Percentiles rank a stretch among this genome's conserved stretches.
phyloP scores from a whole-genome alignment of 1,284 basidiomycete species.

The Ustilago vetiveriae region DNA sequence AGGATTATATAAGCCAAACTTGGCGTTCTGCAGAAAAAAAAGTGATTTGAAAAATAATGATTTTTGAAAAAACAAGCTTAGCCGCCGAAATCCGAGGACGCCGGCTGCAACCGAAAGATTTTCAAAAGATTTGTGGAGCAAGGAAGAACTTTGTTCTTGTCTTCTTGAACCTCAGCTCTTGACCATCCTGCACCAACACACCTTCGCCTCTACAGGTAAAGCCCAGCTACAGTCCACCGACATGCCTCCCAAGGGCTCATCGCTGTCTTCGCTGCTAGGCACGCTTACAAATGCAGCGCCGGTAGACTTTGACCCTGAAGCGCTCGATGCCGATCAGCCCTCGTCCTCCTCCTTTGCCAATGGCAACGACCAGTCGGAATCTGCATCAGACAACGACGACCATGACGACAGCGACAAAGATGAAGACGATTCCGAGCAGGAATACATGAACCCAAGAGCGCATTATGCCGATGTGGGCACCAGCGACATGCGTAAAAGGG shows the following conservation, averaged over 20 bases:
- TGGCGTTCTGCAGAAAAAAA: neutral
- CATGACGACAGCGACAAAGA: constrained; percentile 25
- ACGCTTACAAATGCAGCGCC: constrained; percentile 44
- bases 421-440: constrained; percentile 21
- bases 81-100: too few species aligned
- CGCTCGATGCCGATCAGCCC: constrained; percentile 30
- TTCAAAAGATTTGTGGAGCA: constrained; percentile 1
- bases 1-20: constrained; percentile 39
- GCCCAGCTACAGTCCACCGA: too few species aligned
- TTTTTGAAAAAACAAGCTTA: too few species aligned
- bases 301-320: constrained; percentile 43
- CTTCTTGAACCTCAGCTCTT: neutral
- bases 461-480: constrained; percentile 54
- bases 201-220: too few species aligned
- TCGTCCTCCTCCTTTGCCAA: constrained; percentile 16
- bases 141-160: neutral
- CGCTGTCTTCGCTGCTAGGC: constrained; percentile 34
- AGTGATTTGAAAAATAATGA: constrained; percentile 7
- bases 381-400: constrained; percentile 10
- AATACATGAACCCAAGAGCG: constrained; percentile 35
- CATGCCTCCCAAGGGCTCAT: constrained; percentile 42
- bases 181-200: too few species aligned
- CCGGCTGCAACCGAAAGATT: neutral
- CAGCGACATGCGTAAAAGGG: constrained; percentile 54
- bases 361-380: neutral